Evolutionary conservation across 2,329 filamentous ascomycete genomes (phyloP).

Genomic region (Pseudopyricularia cyperi): DNA sequence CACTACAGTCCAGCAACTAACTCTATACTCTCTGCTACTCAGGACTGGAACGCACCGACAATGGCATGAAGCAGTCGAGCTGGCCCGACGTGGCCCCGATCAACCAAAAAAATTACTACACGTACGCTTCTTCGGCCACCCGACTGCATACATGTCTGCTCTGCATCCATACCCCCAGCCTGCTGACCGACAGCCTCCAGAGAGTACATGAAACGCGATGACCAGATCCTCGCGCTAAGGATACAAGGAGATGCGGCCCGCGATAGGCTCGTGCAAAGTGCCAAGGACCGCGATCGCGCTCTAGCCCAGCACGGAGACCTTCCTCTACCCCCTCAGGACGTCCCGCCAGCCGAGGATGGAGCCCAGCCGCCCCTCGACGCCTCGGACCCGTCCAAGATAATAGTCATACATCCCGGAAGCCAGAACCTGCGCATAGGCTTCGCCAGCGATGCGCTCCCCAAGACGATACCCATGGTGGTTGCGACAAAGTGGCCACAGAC

Average conservation of each 20-base stretch:
- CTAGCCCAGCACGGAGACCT: conserved; percentile 63
- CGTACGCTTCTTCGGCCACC: conserved; percentile 42
- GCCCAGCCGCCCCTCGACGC: conserved; percentile 44
- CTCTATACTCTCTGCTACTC: too few relatives aligned
- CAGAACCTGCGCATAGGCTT: conserved; percentile 91
- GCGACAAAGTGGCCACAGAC: conserved; percentile 65
- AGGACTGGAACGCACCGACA: conserved; percentile 95
- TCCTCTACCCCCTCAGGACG: conserved; percentile 44
- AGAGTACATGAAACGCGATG: conserved; percentile 96
- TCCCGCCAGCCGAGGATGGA: conserved; percentile 40
- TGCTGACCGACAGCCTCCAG: conserved; percentile 29
- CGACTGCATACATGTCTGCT: background rate
- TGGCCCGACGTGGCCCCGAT: conserved; percentile 91
- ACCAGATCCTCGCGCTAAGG: conserved; percentile 82
- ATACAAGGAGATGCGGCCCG: conserved; percentile 78
- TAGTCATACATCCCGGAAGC: conserved; percentile 90
- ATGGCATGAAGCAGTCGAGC: conserved; percentile 89
- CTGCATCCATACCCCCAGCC: background rate
- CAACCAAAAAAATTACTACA: conserved; percentile 99
- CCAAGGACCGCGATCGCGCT: conserved; percentile 77
- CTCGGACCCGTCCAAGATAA: conserved; percentile 72
- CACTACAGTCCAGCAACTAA: too few relatives aligned
- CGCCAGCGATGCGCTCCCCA: conserved; percentile 89
- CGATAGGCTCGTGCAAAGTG: conserved; percentile 71
- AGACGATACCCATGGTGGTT: conserved; percentile 86